Conservation (phyloP, 805 yeast genomes). For the Kuraishia molischiana region DNA sequence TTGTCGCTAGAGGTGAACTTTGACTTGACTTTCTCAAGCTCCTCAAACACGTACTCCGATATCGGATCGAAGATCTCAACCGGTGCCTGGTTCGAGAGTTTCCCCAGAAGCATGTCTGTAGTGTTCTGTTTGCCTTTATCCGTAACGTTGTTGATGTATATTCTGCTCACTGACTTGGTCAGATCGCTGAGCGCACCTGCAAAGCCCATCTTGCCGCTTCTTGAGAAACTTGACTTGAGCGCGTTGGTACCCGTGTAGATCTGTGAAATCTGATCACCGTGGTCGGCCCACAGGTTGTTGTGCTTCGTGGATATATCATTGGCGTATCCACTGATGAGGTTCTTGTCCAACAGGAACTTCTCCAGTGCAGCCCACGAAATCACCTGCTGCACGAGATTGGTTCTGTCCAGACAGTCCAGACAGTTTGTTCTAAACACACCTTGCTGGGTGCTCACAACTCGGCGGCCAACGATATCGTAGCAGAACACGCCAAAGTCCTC, state of each 20-base stretch:
- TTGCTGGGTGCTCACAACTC: conserved; percentile 62
- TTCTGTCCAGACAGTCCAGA: conserved; percentile 89
- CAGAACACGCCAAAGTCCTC: conserved; percentile 77
- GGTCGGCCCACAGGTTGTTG: conserved; percentile 93
- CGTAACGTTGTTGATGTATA: conserved; percentile 92
- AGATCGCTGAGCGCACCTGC: conserved; percentile 98
- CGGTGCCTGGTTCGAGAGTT: conserved; percentile 57
- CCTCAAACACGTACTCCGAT: conserved; percentile 68
- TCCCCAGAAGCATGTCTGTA: conserved; percentile 79
- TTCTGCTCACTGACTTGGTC: conserved; percentile 87
- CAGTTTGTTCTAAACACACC: conserved; percentile 94
- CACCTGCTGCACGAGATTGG: conserved; percentile 82
- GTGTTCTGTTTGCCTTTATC: conserved; percentile 88
- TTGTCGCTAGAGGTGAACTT: conserved; percentile 53
- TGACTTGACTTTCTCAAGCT: conserved; percentile 36
- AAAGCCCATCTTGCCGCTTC: conserved; percentile 92
- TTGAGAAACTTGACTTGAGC: conserved; percentile 83
- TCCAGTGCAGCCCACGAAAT: conserved; percentile 66
- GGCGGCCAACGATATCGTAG: conserved; percentile 47
- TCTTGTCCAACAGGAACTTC: conserved; percentile 33
- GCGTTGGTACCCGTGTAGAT: conserved; percentile 98
- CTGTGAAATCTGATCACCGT: conserved; percentile 93
- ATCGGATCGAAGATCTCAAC: conserved; percentile 84
- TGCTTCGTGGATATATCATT: conserved; percentile 63
- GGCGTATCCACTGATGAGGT: conserved; percentile 21